Base-by-base conservation (phyloP, 2,329 filamentous ascomycete species). In the Stagonosporopsis chrysanthemi region DNA sequence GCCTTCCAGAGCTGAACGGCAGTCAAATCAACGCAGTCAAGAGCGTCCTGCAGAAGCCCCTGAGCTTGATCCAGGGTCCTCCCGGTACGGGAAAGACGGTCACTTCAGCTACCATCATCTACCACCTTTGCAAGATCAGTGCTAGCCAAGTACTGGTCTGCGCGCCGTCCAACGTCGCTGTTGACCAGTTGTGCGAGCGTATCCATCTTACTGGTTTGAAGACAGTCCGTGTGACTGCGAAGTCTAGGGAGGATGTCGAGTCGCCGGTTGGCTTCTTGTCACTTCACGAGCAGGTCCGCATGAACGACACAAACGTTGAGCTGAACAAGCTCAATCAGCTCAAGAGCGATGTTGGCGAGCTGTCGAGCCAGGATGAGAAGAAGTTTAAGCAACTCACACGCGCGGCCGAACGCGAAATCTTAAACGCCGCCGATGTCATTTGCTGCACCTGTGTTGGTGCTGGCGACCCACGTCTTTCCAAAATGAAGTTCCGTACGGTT, bases 361-460 rank as follows among this genome's bases (percentile, higher is more conserved):
- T 99, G 61, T 95, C 92, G 4, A 96, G 91, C 69, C 90, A 96
- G 76, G 95, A 99, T 72, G 95, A 99, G 80, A 99, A 99, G 84
- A 97, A 96, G 72, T 95, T 95, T 83, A 97, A 97, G 80, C 91
- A 96, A 73, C 85, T 99, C 47, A 97, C 93, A 58, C 90, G 96
- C 68, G 89, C 90, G 56, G 95, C 95, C 8, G 95, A 99, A 79
- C 90, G 93, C 53, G 95, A 99, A 76, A 97, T 99, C 59, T 83
- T 99, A 49, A 91, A 85, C 72, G 97, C 96, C 66, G 95, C 95
- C 14, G 95, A 99, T 77, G 95, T 99, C 49, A 96, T 99, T 62
- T 99, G 95, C 83, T 99, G 95, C 78, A 99, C 95, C 60, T 99
- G 95, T 67, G 95, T 99, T 70, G 95, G 95, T 78, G 95, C 95